Percentiles rank a stretch among this genome's conserved stretches.
phyloP scores from a whole-genome alignment of 176 grass and related monocot genomes.

The Hsuehochloa calcarea region DNA sequence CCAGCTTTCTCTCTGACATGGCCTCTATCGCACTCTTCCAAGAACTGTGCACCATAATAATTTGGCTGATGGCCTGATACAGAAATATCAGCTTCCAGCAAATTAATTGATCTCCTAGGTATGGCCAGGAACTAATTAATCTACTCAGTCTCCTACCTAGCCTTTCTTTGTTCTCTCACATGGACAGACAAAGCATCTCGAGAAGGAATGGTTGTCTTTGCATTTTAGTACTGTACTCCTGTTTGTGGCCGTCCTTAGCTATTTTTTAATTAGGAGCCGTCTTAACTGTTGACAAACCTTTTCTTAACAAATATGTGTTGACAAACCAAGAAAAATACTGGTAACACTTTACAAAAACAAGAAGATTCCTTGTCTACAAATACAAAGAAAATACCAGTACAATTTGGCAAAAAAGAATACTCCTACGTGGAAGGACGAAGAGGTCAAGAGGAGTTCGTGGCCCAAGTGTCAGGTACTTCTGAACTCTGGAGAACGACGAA shows the following conservation, averaged over 20 bases:
- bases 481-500: neutral
- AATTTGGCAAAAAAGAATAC: neutral
- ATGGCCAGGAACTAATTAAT: neutral
- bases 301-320: neutral
- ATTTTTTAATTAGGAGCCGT: neutral
- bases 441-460: neutral
- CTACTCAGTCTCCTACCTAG: neutral
- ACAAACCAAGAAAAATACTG: neutral
- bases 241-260: neutral
- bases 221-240: neutral
- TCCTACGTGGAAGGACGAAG: neutral
- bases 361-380: neutral
- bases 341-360: neutral
- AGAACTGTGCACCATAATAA: neutral
- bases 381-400: neutral
- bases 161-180: neutral
- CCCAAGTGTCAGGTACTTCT: neutral
- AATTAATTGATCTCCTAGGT: neutral
- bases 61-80: neutral
- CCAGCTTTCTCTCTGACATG: neutral
- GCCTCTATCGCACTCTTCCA: neutral
- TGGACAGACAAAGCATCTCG: neutral
- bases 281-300: neutral
- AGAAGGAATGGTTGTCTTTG: neutral
- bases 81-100: constrained; percentile 1